Conservation (phyloP, 2,329 filamentous ascomycete genomes). For the Trichophyton mentagrophytes region DNA sequence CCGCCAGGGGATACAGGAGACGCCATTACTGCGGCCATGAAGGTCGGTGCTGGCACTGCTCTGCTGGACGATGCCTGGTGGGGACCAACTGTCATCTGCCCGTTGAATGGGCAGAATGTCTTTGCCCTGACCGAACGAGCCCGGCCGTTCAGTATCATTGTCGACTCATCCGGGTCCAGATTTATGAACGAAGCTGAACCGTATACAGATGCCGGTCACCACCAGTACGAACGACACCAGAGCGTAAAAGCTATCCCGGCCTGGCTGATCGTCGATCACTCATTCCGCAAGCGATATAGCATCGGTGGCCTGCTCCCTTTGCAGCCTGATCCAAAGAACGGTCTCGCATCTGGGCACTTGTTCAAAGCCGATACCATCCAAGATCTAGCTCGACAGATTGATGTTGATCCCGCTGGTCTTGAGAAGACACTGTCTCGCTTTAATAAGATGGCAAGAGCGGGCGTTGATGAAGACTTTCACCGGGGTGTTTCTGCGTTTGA, state of each 20-base stretch:
- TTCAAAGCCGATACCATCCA: slow-evolving; percentile 16
- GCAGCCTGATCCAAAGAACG: slow-evolving; percentile 11
- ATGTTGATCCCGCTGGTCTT: slow-evolving; percentile 15
- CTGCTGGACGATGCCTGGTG: slow-evolving; percentile 27
- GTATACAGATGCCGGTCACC: slow-evolving; percentile 21
- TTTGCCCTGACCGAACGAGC: slow-evolving; percentile 21
- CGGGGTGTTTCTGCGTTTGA: slow-evolving; percentile 25
- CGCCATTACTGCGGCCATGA: slow-evolving; percentile 19
- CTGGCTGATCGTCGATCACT: slow-evolving; percentile 23
- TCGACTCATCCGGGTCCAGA: slow-evolving; percentile 22
- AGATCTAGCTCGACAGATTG: slow-evolving; percentile 19
- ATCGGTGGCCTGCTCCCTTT: slow-evolving; percentile 12
- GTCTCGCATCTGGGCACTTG: slow-evolving; percentile 17
- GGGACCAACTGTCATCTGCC: slow-evolving; percentile 22
- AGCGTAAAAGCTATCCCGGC: slow-evolving; percentile 19
- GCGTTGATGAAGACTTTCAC: slow-evolving; percentile 24
- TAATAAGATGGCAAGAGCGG: slow-evolving; percentile 20
- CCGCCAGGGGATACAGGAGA: slow-evolving; percentile 19
- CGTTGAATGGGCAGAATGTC: slow-evolving; percentile 11
- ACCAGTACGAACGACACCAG: slow-evolving; percentile 13
- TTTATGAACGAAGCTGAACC: slow-evolving; percentile 26
- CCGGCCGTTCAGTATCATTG: slow-evolving; percentile 25
- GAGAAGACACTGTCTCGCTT: slow-evolving; percentile 18
- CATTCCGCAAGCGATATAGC: slow-evolving; percentile 22
- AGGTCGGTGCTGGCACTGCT: slow-evolving; percentile 21